These are phyloP conservation scores for Calonectria multiphialidica DNA, from an alignment of 2,329 filamentous ascomycete species.

Conservation along the genomic window DNA sequence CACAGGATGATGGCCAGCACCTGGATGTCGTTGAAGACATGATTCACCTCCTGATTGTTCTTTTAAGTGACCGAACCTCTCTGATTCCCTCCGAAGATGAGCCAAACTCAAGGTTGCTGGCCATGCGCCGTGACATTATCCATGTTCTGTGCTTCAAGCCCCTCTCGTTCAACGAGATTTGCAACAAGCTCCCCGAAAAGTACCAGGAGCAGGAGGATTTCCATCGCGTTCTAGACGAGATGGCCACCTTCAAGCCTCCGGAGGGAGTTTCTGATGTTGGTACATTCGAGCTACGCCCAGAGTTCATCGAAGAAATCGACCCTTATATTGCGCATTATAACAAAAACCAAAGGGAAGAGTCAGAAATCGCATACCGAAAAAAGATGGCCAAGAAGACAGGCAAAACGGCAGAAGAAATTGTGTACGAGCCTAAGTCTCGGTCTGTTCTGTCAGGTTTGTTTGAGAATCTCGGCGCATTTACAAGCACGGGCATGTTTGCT, in stretches of 20 bases:
- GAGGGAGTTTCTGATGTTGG: conserved; percentile 94
- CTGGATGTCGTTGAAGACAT: conserved; percentile 97
- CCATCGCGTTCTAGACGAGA: conserved; percentile 84
- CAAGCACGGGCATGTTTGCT: conserved; percentile 85
- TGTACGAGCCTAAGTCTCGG: conserved; percentile 89
- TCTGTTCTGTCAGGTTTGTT: conserved; percentile 84
- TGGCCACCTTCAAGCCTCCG: conserved; percentile 89
- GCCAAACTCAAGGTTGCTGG: conserved; percentile 72
- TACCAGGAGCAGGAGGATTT: conserved; percentile 92
- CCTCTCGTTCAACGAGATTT: conserved; percentile 93
- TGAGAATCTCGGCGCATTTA: conserved; percentile 81
- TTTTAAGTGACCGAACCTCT: conserved; percentile 89
- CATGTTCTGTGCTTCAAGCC: conserved; percentile 98
- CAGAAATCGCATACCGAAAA: conserved; percentile 88
- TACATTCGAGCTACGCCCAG: conserved; percentile 90
- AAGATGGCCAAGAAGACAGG: conserved; percentile 90
- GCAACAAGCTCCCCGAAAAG: conserved; percentile 86
- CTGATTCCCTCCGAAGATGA: conserved; percentile 78
- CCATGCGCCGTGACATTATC: conserved; percentile 88
- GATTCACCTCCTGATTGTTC: conserved; percentile 90
- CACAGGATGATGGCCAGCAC: conserved; percentile 88
- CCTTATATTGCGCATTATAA: conserved; percentile 97
- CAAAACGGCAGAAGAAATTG: conserved; percentile 83
- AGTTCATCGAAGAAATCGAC: conserved; percentile 89
- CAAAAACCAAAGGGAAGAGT: conserved; percentile 96